phyloP scores from a whole-genome alignment of 305 asterid species.

The Stenogyne calaminthoides region DNA sequence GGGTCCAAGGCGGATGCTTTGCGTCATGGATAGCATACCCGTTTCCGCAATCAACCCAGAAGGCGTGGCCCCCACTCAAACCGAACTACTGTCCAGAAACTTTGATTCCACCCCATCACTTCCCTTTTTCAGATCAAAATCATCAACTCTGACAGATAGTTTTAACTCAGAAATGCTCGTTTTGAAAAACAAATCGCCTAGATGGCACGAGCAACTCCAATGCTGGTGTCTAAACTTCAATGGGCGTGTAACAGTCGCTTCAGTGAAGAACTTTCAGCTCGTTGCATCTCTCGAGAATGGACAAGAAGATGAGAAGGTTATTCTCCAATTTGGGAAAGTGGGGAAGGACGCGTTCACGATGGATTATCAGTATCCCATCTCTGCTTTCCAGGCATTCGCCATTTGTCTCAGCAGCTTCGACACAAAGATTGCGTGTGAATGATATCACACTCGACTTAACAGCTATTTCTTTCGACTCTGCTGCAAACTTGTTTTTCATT shows the following conservation, averaged over 20 bases:
- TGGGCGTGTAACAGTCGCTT: slow-evolving; percentile 84
- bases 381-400: too few relatives aligned
- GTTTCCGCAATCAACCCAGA: slow-evolving; percentile 67
- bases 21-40: slow-evolving; percentile 71
- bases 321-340: too few relatives aligned
- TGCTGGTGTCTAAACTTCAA: slow-evolving; percentile 91
- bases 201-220: slow-evolving; percentile 96
- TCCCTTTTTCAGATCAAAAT: slow-evolving; percentile 73
- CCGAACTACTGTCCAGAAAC: slow-evolving; percentile 55
- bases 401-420: too few relatives aligned
- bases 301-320: slow-evolving; percentile 53
- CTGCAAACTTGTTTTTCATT: too few relatives aligned
- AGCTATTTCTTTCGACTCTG: too few relatives aligned
- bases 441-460: slow-evolving; percentile 34
- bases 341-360: too few relatives aligned
- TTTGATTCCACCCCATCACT: slow-evolving; percentile 64
- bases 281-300: slow-evolving; percentile 53
- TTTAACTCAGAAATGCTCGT: slow-evolving; percentile 44
- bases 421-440: too few relatives aligned
- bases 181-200: too few relatives aligned
- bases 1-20: too few relatives aligned
- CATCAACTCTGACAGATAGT: slow-evolving; percentile 60
- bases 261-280: slow-evolving; percentile 89
- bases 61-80: slow-evolving; percentile 81
- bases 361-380: too few relatives aligned